phyloP scores from a whole-genome alignment of 164 flowering plant genomes.

The Macadamia tetraphylla region DNA sequence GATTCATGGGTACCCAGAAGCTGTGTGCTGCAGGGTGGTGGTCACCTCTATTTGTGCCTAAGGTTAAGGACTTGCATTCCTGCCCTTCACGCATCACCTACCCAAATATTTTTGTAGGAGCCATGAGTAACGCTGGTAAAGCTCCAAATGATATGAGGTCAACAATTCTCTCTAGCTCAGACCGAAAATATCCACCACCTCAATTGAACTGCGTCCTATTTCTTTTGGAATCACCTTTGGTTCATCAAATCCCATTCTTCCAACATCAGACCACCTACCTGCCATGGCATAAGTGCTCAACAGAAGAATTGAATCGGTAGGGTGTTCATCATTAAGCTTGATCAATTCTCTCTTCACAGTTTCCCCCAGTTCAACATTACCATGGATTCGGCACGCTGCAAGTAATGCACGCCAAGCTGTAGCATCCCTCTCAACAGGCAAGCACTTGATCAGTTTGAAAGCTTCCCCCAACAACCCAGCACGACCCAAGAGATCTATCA shows the following conservation, averaged over 20 bases:
- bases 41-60: too few relatives aligned
- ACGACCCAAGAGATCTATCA: constrained; percentile 46
- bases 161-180: too few relatives aligned
- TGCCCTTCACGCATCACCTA: too few relatives aligned
- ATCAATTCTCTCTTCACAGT: constrained; percentile 19
- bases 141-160: too few relatives aligned
- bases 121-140: too few relatives aligned
- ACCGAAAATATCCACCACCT: constrained; percentile 5
- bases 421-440: constrained; percentile 33
- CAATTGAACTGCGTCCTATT: constrained; percentile 36
- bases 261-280: constrained; percentile 24
- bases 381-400: constrained; percentile 39
- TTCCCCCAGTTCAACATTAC: constrained; percentile 36
- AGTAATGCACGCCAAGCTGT: constrained; percentile 49
- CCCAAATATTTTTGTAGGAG: too few relatives aligned
- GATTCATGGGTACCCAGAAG: too few relatives aligned
- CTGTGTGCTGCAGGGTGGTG: too few relatives aligned
- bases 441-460: constrained; percentile 27
- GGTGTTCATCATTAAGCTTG: constrained; percentile 26
- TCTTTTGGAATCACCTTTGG: constrained; percentile 22
- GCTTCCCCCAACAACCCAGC: constrained; percentile 49
- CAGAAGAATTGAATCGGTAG: constrained; percentile 38
- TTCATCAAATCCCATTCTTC: constrained; percentile 8
- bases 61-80: too few relatives aligned
- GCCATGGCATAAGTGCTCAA: constrained; percentile 34